phyloP scores from a whole-genome alignment of 345 rosid genomes.

The Erodium maritimum region DNA sequence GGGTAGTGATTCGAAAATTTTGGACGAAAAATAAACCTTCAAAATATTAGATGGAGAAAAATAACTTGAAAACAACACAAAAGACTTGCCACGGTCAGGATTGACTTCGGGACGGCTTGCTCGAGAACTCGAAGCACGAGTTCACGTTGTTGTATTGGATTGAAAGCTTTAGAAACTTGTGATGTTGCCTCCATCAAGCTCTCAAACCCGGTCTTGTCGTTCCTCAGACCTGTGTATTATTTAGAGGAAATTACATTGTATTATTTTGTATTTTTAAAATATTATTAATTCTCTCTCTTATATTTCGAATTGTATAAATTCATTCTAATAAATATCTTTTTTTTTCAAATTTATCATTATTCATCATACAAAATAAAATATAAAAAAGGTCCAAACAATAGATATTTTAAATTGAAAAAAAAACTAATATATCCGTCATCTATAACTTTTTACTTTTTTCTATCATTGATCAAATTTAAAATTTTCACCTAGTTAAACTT shows the following conservation, averaged over 20 bases:
- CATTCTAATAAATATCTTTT: too few relatives aligned
- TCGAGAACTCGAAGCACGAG: constrained; percentile 51
- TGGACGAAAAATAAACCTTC: too few relatives aligned
- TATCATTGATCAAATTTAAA: too few relatives aligned
- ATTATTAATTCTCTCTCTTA: not conserved
- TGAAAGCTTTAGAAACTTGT: constrained; percentile 33
- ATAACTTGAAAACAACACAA: not conserved
- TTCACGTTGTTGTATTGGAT: constrained; percentile 33
- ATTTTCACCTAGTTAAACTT: too few relatives aligned
- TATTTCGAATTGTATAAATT: not conserved
- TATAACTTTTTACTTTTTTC: too few relatives aligned
- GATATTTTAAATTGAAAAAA: too few relatives aligned
- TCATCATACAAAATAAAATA: too few relatives aligned
- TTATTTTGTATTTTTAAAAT: too few relatives aligned
- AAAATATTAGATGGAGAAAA: not conserved
- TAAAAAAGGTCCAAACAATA: too few relatives aligned
- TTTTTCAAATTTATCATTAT: too few relatives aligned
- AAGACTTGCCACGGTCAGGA: constrained; percentile 36
- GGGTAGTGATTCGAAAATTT: too few relatives aligned
- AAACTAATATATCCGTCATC: too few relatives aligned
- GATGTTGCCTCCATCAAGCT: constrained; percentile 56
- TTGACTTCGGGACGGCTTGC: constrained; percentile 36
- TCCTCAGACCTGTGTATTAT: constrained; percentile 23
- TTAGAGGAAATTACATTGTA: not conserved
- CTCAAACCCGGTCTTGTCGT: constrained; percentile 36